A percentile compares a stretch with the other conserved stretches of the same genome.
These are phyloP conservation scores for Inosperma sp. DNA, from an alignment of 768 basidiomycete species.

Conservation along the genomic window DNA sequence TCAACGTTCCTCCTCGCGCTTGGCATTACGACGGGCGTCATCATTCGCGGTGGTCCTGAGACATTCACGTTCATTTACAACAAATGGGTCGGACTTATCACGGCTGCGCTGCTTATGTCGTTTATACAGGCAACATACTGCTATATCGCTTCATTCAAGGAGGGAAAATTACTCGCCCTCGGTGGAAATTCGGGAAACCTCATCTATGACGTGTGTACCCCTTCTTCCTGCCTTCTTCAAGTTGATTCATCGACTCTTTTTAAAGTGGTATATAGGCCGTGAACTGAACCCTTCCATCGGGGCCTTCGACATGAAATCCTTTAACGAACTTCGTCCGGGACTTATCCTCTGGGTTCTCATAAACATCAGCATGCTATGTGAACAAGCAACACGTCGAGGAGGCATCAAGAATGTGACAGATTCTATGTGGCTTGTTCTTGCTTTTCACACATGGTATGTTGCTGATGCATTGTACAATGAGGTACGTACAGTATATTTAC, in stretches of 20 bases:
- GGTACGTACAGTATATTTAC: constrained; percentile 41
- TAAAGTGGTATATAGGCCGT: constrained; percentile 84
- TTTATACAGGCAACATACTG: constrained; percentile 66
- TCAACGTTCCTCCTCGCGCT: constrained; percentile 80
- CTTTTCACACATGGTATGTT: constrained; percentile 86
- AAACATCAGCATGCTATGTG: constrained; percentile 87
- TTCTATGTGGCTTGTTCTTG: constrained; percentile 84
- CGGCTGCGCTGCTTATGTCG: constrained; percentile 78
- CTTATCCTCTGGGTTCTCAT: constrained; percentile 89
- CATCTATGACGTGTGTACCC: constrained; percentile 78
- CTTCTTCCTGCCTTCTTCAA: neutral
- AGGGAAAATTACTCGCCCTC: constrained; percentile 71
- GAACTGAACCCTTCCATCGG: constrained; percentile 88
- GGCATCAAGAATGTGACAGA: constrained; percentile 66
- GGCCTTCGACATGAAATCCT: constrained; percentile 61
- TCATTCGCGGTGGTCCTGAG: constrained; percentile 69
- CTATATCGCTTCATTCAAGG: constrained; percentile 66
- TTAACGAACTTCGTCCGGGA: constrained; percentile 85
- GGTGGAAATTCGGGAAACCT: constrained; percentile 89
- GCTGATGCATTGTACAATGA: constrained; percentile 87
- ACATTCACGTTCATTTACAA: constrained; percentile 89
- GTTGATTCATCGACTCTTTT: neutral
- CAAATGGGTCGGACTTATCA: constrained; percentile 85
- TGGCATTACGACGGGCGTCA: constrained; percentile 63
- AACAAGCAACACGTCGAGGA: constrained; percentile 81